These are phyloP conservation scores for Lotmaria passim DNA, from an alignment of 208 protist genomes.

Conservation along the genomic window DNA sequence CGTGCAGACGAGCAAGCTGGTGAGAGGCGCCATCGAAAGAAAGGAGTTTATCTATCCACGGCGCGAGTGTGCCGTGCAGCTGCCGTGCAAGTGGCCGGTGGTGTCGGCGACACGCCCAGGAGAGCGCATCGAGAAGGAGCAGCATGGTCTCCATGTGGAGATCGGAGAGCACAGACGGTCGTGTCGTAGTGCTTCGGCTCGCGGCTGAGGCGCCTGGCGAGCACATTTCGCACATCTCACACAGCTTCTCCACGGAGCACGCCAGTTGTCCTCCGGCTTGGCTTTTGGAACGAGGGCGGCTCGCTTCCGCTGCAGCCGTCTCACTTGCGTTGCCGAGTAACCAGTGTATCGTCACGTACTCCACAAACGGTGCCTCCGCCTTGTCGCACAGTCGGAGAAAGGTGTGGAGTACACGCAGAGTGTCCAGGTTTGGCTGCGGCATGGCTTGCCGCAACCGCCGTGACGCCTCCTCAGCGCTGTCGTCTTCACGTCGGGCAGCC, in stretches of 20 bases:
- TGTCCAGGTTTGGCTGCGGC: slow-evolving; percentile 34
- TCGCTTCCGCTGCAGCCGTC: not conserved
- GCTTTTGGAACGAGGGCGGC: not conserved
- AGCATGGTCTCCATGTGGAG: slow-evolving; percentile 25
- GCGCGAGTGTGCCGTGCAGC: slow-evolving; percentile 26
- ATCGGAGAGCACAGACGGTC: slow-evolving; percentile 4
- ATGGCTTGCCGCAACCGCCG: not conserved
- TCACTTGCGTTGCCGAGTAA: slow-evolving; percentile 17
- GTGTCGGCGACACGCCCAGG: slow-evolving; percentile 62
- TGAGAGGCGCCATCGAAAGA: not conserved
- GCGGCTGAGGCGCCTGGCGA: not conserved
- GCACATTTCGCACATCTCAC: not conserved
- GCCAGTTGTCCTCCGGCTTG: not conserved
- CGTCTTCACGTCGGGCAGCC: not conserved
- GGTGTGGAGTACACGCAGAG: slow-evolving; percentile 40
- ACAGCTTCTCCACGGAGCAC: not conserved
- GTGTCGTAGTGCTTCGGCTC: not conserved
- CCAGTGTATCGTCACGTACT: slow-evolving; percentile 51
- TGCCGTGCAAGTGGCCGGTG: slow-evolving; percentile 43
- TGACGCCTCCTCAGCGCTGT: not conserved
- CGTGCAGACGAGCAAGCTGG: slow-evolving; percentile 18
- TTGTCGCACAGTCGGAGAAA: slow-evolving; percentile 66
- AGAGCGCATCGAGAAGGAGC: slow-evolving; percentile 53
- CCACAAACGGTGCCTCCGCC: slow-evolving; percentile 58
- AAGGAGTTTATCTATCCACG: slow-evolving; percentile 22